Evolutionary conservation across 768 basidiomycete genomes (phyloP), one percentile per base, ranked within the genome.

Genomic region (Suillus brevipes): DNA sequence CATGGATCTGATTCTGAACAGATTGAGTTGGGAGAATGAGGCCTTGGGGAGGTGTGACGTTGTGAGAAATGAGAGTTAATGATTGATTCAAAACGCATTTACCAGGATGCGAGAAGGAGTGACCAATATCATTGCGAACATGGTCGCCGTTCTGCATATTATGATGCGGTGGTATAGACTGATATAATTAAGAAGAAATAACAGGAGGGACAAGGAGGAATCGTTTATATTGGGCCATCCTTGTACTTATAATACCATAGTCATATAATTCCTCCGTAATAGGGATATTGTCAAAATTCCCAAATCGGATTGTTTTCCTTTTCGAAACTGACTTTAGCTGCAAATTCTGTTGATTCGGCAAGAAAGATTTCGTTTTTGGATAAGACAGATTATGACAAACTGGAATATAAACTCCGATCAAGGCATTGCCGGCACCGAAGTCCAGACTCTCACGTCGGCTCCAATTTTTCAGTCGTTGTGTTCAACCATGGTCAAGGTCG

Each of bases 401-500:
- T 59, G 7, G 7, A 42, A 20, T 59, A 20, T 12, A 42, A 59
- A 59, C 58, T 59, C 58, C 58, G 58, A 59, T 59, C 58, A 7
- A 59, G 57, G 58, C n/a, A 34, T 55, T 18, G 50, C 71, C 76
- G 73, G 76, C 72, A 72, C 73, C 76, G 75, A 65, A 62, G 38
- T 42, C 67, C 67, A 66, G 70, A 67, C 72, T 66, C 62, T 64
- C 67, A 68, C 71, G 67, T 68, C 69, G 43, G 59, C 23, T 50
- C 10, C 20, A 47, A 63, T 42, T 64, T 62, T 61, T 40, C n/a
- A 63, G 59, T 40, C 31, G 50, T 55, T 55, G 31, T 31, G 53
- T 20, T 55, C 53, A 55, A 78, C 70, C 80, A 95, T 95, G 95
- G 95, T 97, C 86, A 95, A 95, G 71, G 92, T 97, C 70, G 88